These are phyloP conservation scores for Athelia psychrophila DNA, from an alignment of 1,284 basidiomycete genomes.

Conservation along the genomic window DNA sequence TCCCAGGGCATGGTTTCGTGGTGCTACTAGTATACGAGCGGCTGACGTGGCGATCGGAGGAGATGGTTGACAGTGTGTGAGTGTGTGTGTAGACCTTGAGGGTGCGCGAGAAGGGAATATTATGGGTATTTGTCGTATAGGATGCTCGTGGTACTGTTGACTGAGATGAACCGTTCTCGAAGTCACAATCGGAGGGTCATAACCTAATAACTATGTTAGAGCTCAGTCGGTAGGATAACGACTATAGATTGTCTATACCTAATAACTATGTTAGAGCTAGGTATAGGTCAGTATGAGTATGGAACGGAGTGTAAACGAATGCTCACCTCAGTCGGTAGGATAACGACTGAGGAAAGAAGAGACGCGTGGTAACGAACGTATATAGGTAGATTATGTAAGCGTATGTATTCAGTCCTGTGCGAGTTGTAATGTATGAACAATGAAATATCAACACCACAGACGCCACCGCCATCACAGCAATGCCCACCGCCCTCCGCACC, in stretches of 20 bases:
- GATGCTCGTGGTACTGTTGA: background rate
- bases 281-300: background rate
- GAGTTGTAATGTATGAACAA: too few relatives aligned
- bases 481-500: background rate
- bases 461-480: background rate
- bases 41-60: background rate
- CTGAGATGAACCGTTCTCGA: background rate
- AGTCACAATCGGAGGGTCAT: background rate
- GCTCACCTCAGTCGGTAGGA: background rate
- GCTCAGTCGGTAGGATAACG: background rate
- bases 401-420: too few relatives aligned
- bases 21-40: background rate
- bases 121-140: background rate
- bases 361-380: background rate
- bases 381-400: background rate
- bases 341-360: background rate
- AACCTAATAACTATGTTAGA: background rate
- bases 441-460: background rate
- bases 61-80: background rate
- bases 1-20: background rate
- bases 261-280: background rate
- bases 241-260: background rate
- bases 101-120: too few relatives aligned
- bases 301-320: background rate
- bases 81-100: background rate